A percentile compares a stretch with the other conserved stretches of the same genome.
Evolutionary conservation across 495 filamentous ascomycete species (phyloP).

Genomic region (Penicillium roqueforti): DNA sequence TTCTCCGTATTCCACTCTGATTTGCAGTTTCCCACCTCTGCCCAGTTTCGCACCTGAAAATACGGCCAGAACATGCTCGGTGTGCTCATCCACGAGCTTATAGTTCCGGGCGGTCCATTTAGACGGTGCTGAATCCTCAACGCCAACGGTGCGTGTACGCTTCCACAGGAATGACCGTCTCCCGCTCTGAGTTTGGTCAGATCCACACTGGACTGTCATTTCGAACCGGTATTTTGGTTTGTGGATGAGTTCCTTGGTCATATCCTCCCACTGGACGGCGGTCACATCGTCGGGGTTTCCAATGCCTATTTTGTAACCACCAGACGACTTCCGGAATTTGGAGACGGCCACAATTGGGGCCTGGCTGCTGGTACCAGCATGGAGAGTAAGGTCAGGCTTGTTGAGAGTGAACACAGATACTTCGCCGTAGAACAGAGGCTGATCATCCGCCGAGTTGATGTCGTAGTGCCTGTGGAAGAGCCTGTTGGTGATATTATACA

Average conservation of each 20-base stretch:
- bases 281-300: slow-evolving; percentile 17
- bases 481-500: slow-evolving; percentile 11
- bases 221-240: slow-evolving; percentile 20
- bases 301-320: slow-evolving; percentile 18
- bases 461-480: slow-evolving; percentile 18
- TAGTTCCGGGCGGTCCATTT: slow-evolving; percentile 16
- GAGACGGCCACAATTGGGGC: slow-evolving; percentile 20
- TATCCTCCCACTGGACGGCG: slow-evolving; percentile 23
- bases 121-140: slow-evolving; percentile 7
- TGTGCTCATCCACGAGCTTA: slow-evolving; percentile 22
- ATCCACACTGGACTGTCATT: slow-evolving; percentile 9
- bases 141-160: slow-evolving; percentile 17
- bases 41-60: slow-evolving; percentile 12
- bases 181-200: not conserved
- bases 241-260: slow-evolving; percentile 9
- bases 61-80: slow-evolving; percentile 17
- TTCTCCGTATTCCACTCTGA: slow-evolving; percentile 22
- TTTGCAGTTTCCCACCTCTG: slow-evolving; percentile 22
- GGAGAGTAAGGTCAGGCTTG: slow-evolving; percentile 21
- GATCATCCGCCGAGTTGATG: slow-evolving; percentile 14
- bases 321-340: slow-evolving; percentile 20
- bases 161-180: slow-evolving; percentile 24
- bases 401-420: slow-evolving; percentile 15
- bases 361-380: slow-evolving; percentile 13
- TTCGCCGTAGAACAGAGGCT: slow-evolving; percentile 11